Evolutionary conservation across 495 filamentous ascomycete species (phyloP).

Genomic region (Viridothelium virens): DNA sequence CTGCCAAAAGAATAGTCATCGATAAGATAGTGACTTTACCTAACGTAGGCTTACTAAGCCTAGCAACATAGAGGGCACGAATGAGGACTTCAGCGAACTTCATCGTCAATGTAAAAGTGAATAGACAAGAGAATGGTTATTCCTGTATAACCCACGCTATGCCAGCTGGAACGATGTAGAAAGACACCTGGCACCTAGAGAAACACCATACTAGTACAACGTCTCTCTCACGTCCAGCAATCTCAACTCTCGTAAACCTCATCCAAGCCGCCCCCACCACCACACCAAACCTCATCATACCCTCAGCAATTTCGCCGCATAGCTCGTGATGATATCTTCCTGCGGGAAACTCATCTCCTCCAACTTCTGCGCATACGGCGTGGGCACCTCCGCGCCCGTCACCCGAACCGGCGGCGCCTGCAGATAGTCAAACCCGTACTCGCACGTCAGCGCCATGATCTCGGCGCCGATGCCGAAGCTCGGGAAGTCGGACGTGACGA

Average conservation of each 20-base stretch:
- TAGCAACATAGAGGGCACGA: too few relatives aligned
- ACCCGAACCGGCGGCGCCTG: conserved; percentile 86
- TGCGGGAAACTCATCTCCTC: conserved; percentile 90
- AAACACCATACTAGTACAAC: neutral
- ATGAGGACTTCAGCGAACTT: too few relatives aligned
- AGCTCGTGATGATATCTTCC: conserved; percentile 71
- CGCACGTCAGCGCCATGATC: conserved; percentile 88
- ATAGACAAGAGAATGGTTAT: neutral
- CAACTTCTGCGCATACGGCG: conserved; percentile 78
- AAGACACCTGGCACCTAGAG: neutral
- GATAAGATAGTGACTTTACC: too few relatives aligned
- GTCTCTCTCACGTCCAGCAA: neutral
- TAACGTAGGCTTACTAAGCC: too few relatives aligned
- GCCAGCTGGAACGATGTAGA: neutral
- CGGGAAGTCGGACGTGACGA: conserved; percentile 92
- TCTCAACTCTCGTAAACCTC: neutral
- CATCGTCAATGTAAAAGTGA: neutral
- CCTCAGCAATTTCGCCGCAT: conserved; percentile 74
- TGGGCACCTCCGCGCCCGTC: conserved; percentile 93
- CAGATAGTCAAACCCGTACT: conserved; percentile 97
- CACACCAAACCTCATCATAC: conserved; percentile 41
- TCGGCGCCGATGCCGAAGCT: conserved; percentile 86
- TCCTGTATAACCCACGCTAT: neutral
- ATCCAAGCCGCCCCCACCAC: neutral
- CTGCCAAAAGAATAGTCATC: too few relatives aligned